A percentile compares a stretch with the other conserved stretches of the same genome.
Conservation (phyloP, 768 basidiomycete genomes). For the Porphyrellus cyaneotinctus region DNA sequence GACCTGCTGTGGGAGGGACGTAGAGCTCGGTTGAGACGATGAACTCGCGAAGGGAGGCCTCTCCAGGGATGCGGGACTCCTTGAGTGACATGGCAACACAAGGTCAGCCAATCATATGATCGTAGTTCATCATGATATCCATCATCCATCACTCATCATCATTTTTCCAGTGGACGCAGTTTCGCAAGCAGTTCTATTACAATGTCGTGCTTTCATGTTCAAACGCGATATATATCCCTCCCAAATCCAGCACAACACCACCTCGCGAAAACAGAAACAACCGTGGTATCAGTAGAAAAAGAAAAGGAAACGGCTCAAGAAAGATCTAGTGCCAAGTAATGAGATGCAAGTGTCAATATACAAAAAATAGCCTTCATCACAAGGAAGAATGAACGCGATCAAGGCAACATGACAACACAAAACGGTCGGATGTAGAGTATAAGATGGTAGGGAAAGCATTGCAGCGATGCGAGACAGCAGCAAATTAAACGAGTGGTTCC, state of each 20-base stretch:
- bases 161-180: background rate
- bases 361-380: constrained; percentile 16
- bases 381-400: constrained; percentile 10
- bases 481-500: constrained; percentile 14
- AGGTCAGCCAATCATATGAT: background rate
- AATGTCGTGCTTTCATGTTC: constrained; percentile 1
- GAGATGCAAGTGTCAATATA: constrained; percentile 8
- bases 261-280: constrained; percentile 5
- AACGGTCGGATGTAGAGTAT: constrained; percentile 15
- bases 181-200: constrained; percentile 3
- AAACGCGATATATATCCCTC: background rate
- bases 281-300: constrained; percentile 10
- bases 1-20: constrained; percentile 47
- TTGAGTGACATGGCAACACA: constrained; percentile 11
- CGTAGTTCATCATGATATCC: too few relatives aligned
- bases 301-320: constrained; percentile 3
- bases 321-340: constrained; percentile 9
- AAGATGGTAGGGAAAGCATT: constrained; percentile 5
- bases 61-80: constrained; percentile 7
- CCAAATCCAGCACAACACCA: constrained; percentile 5
- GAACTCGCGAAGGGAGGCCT: constrained; percentile 42
- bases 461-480: constrained; percentile 2
- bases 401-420: constrained; percentile 17
- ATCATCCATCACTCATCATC: too few relatives aligned
- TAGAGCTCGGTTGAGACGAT: constrained; percentile 61